Evolutionary conservation across 2,329 filamentous ascomycete species (phyloP), one percentile per base, ranked within the genome.

Genomic region (Ophiocordyceps australis): DNA sequence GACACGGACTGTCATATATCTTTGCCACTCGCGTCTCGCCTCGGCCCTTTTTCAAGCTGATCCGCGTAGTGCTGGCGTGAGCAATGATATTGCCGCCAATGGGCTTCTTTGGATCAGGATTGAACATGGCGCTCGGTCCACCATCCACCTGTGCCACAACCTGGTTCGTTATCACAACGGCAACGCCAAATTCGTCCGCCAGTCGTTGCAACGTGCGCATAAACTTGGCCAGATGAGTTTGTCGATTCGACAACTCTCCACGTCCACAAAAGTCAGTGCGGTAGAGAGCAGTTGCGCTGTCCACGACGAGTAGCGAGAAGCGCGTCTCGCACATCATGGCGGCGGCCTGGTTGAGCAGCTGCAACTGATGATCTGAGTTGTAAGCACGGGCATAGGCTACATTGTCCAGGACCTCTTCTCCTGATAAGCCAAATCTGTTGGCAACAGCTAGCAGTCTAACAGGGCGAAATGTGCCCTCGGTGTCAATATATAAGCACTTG

Each of bases 281-380:
- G 52, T 98, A 98, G 3, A 98, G 65, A 3, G 86, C 77, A 0
- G 89, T 98, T 10, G 91, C 91, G 29, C 83, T 93, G 53, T 98
- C 89, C 29, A 98, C 89, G 25, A 98, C 74, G 25, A 98, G 71
- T 7, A 98, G 65, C 4, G 89, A 95, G 51, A 98, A 98, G 4
- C 89, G 74, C 1, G 89, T 98, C 57, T 98, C 91, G 30, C 85
- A 94, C 91, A 98, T 98, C 89, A 98, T 98, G 33, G 83, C 74
- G 3, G 89, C 78, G 4, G 89, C 91, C 50, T 95, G 86, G 41
- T 89, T 89, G 33, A 98, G 71, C 7, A 98, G 65, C 47, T 93
- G 82, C 26, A 98, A 67, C 50, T 98, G 89, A 51, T 98, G 89
- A 37, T 98, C 89, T 1, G 86, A 95, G 49, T 98, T 98, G 59